phyloP scores from a whole-genome alignment of 2,329 filamentous ascomycete species.

The Fusarium oligoseptatum region DNA sequence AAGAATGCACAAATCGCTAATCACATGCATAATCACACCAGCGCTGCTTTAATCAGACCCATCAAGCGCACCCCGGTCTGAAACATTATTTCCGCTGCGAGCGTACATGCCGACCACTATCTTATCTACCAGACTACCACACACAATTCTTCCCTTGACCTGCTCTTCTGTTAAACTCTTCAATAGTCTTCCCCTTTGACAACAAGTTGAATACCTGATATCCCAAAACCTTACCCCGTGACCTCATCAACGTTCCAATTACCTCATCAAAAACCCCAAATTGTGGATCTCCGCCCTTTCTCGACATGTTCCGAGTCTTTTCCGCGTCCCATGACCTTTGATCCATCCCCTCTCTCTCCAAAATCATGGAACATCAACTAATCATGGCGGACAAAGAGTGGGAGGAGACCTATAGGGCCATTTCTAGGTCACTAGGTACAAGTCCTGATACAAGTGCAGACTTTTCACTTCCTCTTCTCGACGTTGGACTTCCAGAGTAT shows the following conservation, averaged over 20 bases:
- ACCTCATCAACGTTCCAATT: not conserved
- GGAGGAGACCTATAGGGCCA: slow-evolving; percentile 1
- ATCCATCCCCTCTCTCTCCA: not conserved
- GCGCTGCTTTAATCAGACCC: not conserved
- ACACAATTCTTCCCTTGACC: not conserved
- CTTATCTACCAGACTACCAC: not conserved
- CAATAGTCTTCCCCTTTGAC: not conserved
- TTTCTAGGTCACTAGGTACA: slow-evolving; percentile 1
- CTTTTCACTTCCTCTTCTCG: not conserved
- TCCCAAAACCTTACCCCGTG: not conserved
- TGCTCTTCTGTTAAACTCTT: not conserved
- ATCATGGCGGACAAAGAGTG: slow-evolving; percentile 21
- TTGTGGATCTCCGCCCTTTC: slow-evolving; percentile 39
- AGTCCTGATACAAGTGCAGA: slow-evolving; percentile 9
- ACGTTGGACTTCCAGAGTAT: not conserved
- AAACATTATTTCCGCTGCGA: not conserved
- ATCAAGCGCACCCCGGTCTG: not conserved
- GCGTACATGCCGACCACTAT: slow-evolving; percentile 3
- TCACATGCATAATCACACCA: not conserved
- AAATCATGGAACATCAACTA: slow-evolving; percentile 1
- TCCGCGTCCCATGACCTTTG: slow-evolving; percentile 28
- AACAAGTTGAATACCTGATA: too few species aligned
- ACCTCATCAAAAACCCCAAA: slow-evolving; percentile 4
- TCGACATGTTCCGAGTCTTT: slow-evolving; percentile 38
- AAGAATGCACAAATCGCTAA: not conserved